Evolutionary conservation across 495 filamentous ascomycete species (phyloP), one percentile per base, ranked within the genome.

Genomic region (Penicillium mononematosum): DNA sequence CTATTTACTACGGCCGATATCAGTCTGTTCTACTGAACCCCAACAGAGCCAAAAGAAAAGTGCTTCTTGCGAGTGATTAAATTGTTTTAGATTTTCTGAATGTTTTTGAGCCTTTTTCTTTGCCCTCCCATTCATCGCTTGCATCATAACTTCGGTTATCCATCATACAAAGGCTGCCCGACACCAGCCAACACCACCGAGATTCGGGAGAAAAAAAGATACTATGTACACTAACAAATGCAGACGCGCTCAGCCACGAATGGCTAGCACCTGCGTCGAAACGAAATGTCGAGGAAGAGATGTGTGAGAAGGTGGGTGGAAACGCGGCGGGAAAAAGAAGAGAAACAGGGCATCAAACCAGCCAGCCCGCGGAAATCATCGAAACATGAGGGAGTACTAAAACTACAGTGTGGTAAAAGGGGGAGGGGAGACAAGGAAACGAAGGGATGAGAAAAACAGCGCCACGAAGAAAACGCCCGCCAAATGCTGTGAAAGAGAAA

Each of bases 211-310:
- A 58, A 53, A 63, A 63, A 67, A 64, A 66, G 38, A 58, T 62
- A 67, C 57, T 77, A 77, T 77, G 67, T 77, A 77, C 75, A 77
- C 62, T 74, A 69, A 72, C 66, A 63, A 63, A 61, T 48, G 60
- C 67, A 72, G 69, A 66, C 59, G 55, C 43, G 47, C 59, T 61
- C 49, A 55, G 48, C 52, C 51, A 58, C 46, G 53, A 68, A 55
- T 63, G 45, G 62, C 58, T 54, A 47, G 53, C 56, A 62, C 67
- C 66, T 65, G 64, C 68, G 56, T 60, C 65, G 45, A 47, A 53
- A 52, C 47, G 47, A 46, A 60, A 50, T 42, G 53, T 55, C 44
- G 56, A 58, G 55, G 41, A 67, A 66, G 56, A 60, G 68, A 38
- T 49, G 53, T 45, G 53, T 25, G 36, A 58, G 52, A 4, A 52